Evolutionary conservation across 2,329 filamentous ascomycete genomes (phyloP), one percentile per base, ranked within the genome.

Genomic region (Phaeophleospora eucalypticola): DNA sequence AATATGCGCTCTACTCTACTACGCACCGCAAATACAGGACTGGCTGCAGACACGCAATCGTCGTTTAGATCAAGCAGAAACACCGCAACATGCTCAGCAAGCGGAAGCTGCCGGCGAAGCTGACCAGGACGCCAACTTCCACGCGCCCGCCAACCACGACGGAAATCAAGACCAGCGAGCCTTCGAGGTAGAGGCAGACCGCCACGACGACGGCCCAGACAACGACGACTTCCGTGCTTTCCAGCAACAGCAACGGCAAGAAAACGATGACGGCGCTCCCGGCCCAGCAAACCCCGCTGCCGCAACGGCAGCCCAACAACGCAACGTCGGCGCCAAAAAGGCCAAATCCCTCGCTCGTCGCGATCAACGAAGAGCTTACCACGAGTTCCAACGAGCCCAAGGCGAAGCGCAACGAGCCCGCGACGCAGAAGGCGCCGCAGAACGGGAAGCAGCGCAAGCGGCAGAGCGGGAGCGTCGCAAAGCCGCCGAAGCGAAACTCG

Each of bases 371-470:
- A 54, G 68, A 17, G 68, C 68, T 3, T 77, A 77, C 57, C 67
- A 76, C 56, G 75, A 77, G 53, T 77, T 76, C 54, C 63, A 70
- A 50, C 65, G 72, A 2, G 67, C 70, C 12, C 71, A 75, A 61
- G 72, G 71, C 3, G 73, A 76, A 36, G 64, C 69, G 16, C 68
- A 73, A 16, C 65, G 72, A 0, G 62, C 68, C 1, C 60, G 60
- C 9, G 72, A 74, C 7, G 70, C 67, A 0, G 69, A 68, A 36
- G 68, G 67, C 4, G 66, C 66, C 0, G 69, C 68, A 16, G 73
- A 75, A 55, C 66, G 74, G 1, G 72, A 75, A 43, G 70, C 68
- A 3, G 63, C 62, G 9, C 54, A 71, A 2, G 65, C 63, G 2
- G 63, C 65, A 1, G 71, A 72, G 56, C 66, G 67, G 40, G 65